Conservation (phyloP, 2,329 filamentous ascomycete species). For the Exophiala calicioides region DNA sequence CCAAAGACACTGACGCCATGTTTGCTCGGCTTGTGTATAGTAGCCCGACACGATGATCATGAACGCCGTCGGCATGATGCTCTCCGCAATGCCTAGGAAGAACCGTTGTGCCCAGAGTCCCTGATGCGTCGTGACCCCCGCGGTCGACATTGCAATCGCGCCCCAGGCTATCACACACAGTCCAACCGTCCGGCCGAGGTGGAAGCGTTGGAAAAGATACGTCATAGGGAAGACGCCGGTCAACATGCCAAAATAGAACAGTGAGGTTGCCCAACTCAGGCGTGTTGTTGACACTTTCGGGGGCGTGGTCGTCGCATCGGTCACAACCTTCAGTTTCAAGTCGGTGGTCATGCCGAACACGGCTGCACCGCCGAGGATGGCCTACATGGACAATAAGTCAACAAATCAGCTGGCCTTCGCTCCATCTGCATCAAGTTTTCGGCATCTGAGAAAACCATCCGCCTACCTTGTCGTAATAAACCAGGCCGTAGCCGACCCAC, state of each 20-base stretch:
- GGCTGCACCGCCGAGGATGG: constrained; percentile 70
- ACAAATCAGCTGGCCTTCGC: neutral
- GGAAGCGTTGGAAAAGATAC: constrained; percentile 68
- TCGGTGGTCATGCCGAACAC: constrained; percentile 77
- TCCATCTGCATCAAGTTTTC: too few relatives aligned
- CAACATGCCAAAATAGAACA: constrained; percentile 69
- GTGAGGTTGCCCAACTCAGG: constrained; percentile 72
- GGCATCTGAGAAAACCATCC: too few relatives aligned
- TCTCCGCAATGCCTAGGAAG: constrained; percentile 63
- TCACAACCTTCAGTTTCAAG: constrained; percentile 57
- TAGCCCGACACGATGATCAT: constrained; percentile 64
- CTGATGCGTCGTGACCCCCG: constrained; percentile 62
- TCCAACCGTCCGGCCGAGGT: constrained; percentile 65
- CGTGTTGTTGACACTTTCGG: constrained; percentile 65
- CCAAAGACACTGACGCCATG: constrained; percentile 67
- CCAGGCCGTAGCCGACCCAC: constrained; percentile 65
- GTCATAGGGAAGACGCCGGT: constrained; percentile 73
- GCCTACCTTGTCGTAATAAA: constrained; percentile 67
- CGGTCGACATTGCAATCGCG: constrained; percentile 66
- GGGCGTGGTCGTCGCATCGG: constrained; percentile 51
- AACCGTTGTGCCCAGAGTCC: constrained; percentile 69
- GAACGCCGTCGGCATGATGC: constrained; percentile 65
- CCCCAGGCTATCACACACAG: constrained; percentile 66
- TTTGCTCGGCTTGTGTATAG: constrained; percentile 67
- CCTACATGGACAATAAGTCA: too few relatives aligned